Evolutionary conservation across 352 stramenopile species (phyloP).

Genomic region (Phytophthora capsici): DNA sequence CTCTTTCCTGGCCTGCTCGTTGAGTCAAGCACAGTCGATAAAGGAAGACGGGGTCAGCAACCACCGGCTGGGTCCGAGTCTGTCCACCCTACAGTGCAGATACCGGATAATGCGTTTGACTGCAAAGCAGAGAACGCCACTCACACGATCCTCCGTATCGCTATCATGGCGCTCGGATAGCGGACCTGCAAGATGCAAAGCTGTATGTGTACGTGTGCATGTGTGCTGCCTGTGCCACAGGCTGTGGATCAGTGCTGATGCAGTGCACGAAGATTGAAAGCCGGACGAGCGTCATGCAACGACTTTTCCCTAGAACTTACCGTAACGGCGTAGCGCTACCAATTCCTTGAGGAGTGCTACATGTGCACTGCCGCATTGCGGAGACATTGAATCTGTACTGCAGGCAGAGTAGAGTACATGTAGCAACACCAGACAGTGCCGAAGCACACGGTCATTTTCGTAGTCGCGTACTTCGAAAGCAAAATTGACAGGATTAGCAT

Average conservation of each 20-base stretch:
- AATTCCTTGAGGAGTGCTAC: constrained; percentile 4
- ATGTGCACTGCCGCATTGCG: constrained; percentile 6
- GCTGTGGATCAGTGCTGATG: not conserved
- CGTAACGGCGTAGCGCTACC: not conserved
- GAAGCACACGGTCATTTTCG: constrained; percentile 9
- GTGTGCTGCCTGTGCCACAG: too few species aligned
- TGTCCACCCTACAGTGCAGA: constrained; percentile 15
- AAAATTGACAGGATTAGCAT: constrained; percentile 22
- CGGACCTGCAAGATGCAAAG: constrained; percentile 1
- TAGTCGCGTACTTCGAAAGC: constrained; percentile 34
- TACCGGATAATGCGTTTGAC: not conserved
- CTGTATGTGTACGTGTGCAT: too few species aligned
- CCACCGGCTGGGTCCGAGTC: constrained; percentile 5
- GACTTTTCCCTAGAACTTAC: not conserved
- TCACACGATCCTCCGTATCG: constrained; percentile 26
- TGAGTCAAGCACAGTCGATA: constrained; percentile 10
- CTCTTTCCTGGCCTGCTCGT: constrained; percentile 22
- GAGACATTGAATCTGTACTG: constrained; percentile 9
- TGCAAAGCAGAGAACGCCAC: not conserved
- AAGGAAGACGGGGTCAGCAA: constrained; percentile 7
- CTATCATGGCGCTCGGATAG: constrained; percentile 20
- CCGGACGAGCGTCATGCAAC: constrained; percentile 4
- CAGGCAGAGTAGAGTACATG: too few species aligned
- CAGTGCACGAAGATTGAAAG: constrained; percentile 14
- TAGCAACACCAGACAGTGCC: too few species aligned